These are phyloP conservation scores for Lindgomyces ingoldianus DNA, from an alignment of 495 filamentous ascomycete genomes.

Conservation along the genomic window DNA sequence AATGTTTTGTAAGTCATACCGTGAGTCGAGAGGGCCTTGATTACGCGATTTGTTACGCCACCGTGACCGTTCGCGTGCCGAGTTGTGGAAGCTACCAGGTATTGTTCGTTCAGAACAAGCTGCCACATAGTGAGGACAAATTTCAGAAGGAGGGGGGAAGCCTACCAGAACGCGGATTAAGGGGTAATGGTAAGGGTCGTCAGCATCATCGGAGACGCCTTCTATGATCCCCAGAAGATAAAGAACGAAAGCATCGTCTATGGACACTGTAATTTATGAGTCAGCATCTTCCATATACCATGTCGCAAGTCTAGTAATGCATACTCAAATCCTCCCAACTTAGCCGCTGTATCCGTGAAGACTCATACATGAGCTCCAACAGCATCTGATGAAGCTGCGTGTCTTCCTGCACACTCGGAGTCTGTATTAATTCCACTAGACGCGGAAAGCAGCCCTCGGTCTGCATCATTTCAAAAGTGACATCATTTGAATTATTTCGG, in stretches of 20 bases:
- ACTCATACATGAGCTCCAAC: constrained; percentile 92
- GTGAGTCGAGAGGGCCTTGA: constrained; percentile 80
- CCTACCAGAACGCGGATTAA: constrained; percentile 88
- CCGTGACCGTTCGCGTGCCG: constrained; percentile 49
- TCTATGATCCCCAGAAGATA: constrained; percentile 90
- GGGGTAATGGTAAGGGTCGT: constrained; percentile 95
- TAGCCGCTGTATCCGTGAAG: constrained; percentile 88
- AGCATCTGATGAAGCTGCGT: constrained; percentile 74
- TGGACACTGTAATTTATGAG: constrained; percentile 49
- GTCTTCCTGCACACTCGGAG: constrained; percentile 60
- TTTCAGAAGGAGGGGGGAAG: constrained; percentile 13
- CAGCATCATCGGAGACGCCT: constrained; percentile 79
- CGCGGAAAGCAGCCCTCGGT: constrained; percentile 79
- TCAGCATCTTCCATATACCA: background rate
- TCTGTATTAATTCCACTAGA: constrained; percentile 77
- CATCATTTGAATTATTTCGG: constrained; percentile 72
- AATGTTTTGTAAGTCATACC: constrained; percentile 87
- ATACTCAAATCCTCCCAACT: constrained; percentile 73
- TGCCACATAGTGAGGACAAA: constrained; percentile 41
- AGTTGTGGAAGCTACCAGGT: constrained; percentile 77
- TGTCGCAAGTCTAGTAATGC: background rate
- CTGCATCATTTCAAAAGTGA: constrained; percentile 82
- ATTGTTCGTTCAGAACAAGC: constrained; percentile 97
- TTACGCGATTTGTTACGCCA: constrained; percentile 76
- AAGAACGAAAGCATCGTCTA: constrained; percentile 83